phyloP scores from a whole-genome alignment of 1,284 basidiomycete species.

The Ceratobasidium theobromae region DNA sequence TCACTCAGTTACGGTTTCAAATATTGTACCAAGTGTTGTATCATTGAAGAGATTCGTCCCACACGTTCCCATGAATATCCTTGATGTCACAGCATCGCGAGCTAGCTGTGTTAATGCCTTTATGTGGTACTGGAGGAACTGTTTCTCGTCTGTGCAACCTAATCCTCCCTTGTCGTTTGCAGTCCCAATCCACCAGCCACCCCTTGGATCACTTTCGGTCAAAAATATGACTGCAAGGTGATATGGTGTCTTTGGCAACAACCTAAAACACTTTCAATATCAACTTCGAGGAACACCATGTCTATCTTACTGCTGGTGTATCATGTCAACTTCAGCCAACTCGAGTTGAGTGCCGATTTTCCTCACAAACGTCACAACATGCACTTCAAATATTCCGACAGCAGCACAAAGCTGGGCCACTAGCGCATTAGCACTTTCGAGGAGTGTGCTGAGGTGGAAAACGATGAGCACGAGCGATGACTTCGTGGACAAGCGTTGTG shows the following conservation, averaged over 20 bases:
- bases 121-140: neutral
- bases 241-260: slow-evolving; percentile 5
- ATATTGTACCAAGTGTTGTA: neutral
- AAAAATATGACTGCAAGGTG: slow-evolving; percentile 10
- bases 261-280: neutral
- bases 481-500: neutral
- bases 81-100: neutral
- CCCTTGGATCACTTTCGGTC: slow-evolving; percentile 13
- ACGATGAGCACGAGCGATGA: slow-evolving; percentile 1
- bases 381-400: neutral
- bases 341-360: neutral
- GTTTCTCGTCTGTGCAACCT: neutral
- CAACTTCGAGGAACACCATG: too few species aligned
- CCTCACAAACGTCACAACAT: neutral
- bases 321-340: neutral
- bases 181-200: slow-evolving; percentile 13
- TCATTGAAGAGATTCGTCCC: slow-evolving; percentile 11
- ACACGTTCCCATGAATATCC: neutral
- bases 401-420: neutral
- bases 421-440: neutral
- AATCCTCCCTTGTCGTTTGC: neutral
- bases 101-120: neutral
- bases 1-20: neutral
- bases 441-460: neutral
- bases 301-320: neutral